These are phyloP conservation scores for Colletotrichum ledebouriae DNA, from an alignment of 2,329 filamentous ascomycete species.

Conservation along the genomic window DNA sequence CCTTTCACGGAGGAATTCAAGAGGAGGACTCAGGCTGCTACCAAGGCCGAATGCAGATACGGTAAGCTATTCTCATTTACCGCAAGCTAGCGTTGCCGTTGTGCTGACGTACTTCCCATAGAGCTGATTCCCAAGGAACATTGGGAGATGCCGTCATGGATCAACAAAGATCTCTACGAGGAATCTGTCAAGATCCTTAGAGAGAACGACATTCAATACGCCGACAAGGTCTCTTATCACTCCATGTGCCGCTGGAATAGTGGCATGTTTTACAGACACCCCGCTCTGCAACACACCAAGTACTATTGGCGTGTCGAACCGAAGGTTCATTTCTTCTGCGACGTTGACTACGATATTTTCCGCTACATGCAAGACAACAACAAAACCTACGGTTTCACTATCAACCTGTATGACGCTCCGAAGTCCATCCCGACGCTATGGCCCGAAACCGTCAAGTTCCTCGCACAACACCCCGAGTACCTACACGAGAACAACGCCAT, in stretches of 20 bases:
- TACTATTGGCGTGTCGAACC: conserved; percentile 99
- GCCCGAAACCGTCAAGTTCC: conserved; percentile 95
- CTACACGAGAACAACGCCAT: conserved; percentile 87
- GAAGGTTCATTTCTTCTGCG: conserved; percentile 99
- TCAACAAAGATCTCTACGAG: conserved; percentile 86
- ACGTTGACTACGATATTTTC: conserved; percentile 98
- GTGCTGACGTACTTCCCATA: conserved; percentile 52
- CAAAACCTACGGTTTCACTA: conserved; percentile 99
- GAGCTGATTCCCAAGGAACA: conserved; percentile 94
- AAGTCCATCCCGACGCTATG: conserved; percentile 88
- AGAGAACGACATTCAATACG: conserved; percentile 91
- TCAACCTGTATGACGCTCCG: conserved; percentile 94
- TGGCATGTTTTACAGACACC: conserved; percentile 97
- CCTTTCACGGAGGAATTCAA: conserved; percentile 97
- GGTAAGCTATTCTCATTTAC: conserved; percentile 65
- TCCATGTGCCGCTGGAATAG: conserved; percentile 99
- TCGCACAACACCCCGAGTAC: conserved; percentile 86
- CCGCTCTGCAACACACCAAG: conserved; percentile 82
- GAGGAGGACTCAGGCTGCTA: conserved; percentile 80
- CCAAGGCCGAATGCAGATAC: conserved; percentile 89
- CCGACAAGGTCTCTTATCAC: conserved; percentile 90
- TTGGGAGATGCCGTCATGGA: conserved; percentile 93
- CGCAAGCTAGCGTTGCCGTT: neutral
- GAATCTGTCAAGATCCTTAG: conserved; percentile 87
- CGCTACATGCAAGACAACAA: conserved; percentile 98